These are phyloP conservation scores for Glycyrrhiza uralensis DNA, from an alignment of 306 rosid genomes.

Conservation along the genomic window DNA sequence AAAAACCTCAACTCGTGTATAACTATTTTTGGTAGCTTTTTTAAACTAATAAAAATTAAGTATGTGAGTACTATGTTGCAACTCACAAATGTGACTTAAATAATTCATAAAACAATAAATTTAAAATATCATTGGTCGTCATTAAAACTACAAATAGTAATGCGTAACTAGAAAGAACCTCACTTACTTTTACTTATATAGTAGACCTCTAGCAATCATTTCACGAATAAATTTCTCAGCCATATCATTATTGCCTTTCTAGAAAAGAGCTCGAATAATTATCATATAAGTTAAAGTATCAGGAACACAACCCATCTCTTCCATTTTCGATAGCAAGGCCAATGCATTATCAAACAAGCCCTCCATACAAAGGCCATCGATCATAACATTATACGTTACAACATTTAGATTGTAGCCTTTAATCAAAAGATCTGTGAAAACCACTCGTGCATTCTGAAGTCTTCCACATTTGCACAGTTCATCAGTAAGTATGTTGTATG, in stretches of 20 bases:
- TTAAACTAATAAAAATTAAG: no score
- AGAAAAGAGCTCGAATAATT: background rate
- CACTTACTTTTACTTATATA: background rate
- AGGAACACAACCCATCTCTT: background rate
- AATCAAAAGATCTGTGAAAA: background rate
- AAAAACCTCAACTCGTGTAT: no score
- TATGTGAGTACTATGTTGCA: no score
- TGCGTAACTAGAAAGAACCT: background rate
- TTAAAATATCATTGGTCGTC: no score
- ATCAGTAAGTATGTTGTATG: background rate
- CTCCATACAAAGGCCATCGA: background rate
- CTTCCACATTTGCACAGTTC: background rate
- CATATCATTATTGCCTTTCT: background rate
- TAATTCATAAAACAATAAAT: no score
- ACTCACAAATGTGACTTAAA: no score
- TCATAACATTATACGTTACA: background rate
- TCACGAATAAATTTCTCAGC: background rate
- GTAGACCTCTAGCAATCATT: no score
- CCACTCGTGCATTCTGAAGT: background rate
- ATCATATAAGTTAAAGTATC: background rate
- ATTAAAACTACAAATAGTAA: no score
- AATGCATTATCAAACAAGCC: background rate
- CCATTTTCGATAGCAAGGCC: background rate
- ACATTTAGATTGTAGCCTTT: background rate
- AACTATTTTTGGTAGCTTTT: no score